Base-by-base conservation (phyloP, 768 basidiomycete genomes). In the Russula sp. region DNA sequence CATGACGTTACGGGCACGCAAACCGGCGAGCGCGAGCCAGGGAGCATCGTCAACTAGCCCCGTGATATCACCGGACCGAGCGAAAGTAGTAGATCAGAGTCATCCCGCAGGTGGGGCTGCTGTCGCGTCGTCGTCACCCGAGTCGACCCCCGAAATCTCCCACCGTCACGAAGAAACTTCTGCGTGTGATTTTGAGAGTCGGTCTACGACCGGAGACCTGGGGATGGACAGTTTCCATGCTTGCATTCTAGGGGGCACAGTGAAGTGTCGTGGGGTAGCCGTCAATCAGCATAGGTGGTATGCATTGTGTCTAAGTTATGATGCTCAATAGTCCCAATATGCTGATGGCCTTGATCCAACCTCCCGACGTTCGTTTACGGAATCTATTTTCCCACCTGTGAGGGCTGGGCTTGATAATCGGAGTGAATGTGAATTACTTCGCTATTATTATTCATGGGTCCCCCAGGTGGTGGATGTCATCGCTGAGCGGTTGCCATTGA, bases 1-100 rank as follows among this genome's bases (percentile, higher is more conserved):
- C 10, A 58, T 57, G 64, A 63, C 65, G 22, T 35, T 68, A 34
- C 65, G 67, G 11, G 27, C 48, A 10, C 61, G 67, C 51, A 68
- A 59, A 42, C 39, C 34, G 34, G 27, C 27, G 27, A 27, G 27
- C 27, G 55, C 49, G 13, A 31, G 39, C 44, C 51, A 50, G 20
- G 55, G 45, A 35, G 16, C 37, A 37, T n/a, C 44, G 39, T n/a
- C 42, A 9, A 56, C 51, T 31, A 52, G 27, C 42, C 49, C 49
- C 10, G 2, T 37, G 16, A 32, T 42, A 32, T 62, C 64, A 10
- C 32, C 22, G 49, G 42, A 56, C 45, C 42, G 34, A 63, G 3
- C 2, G 27, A 27, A 27, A 27, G 27, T 27, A 27, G 27, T 27
- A 39, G n/a, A 51, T 37, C 40, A 65, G 27, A 20, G 14, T 40